Evolutionary conservation across 306 rosid species (phyloP).

Genomic region (Citrullus mucosospermus): DNA sequence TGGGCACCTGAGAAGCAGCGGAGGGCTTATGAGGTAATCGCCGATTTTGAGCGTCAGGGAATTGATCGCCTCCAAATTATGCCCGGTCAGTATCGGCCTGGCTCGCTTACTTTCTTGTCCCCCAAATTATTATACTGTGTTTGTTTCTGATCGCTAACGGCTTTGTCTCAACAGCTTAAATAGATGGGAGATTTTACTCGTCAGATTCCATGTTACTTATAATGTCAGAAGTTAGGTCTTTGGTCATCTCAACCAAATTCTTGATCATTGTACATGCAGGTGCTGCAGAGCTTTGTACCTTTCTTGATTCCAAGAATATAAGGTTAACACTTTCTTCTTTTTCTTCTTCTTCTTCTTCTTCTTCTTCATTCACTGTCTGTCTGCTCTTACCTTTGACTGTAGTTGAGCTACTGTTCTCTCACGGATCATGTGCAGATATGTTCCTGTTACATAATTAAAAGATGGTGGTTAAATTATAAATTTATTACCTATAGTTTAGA

Average conservation of each 20-base stretch:
- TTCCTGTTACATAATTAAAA: background rate
- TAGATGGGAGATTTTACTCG: background rate
- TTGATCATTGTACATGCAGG: slow-evolving; percentile 33
- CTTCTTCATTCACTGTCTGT: slow-evolving; percentile 4
- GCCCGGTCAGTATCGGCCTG: slow-evolving; percentile 48
- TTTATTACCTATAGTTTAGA: too few relatives aligned
- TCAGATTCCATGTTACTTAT: background rate
- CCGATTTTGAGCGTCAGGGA: slow-evolving; percentile 62
- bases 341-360: slow-evolving; percentile 15
- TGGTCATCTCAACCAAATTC: background rate
- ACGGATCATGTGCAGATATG: background rate
- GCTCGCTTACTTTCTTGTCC: background rate
- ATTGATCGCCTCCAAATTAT: slow-evolving; percentile 70
- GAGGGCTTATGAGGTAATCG: slow-evolving; percentile 52
- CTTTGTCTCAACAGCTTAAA: background rate
- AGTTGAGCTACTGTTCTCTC: background rate
- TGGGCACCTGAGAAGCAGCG: slow-evolving; percentile 51
- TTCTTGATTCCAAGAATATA: slow-evolving; percentile 65
- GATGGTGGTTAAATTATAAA: too few relatives aligned
- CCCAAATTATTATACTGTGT: background rate
- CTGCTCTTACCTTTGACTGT: background rate
- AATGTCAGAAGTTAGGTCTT: background rate
- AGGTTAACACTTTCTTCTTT: slow-evolving; percentile 33
- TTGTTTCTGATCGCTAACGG: background rate
- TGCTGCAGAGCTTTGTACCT: slow-evolving; percentile 66